Base-by-base conservation (phyloP, 2,329 filamentous ascomycete species). In the Madurella fahalii region DNA sequence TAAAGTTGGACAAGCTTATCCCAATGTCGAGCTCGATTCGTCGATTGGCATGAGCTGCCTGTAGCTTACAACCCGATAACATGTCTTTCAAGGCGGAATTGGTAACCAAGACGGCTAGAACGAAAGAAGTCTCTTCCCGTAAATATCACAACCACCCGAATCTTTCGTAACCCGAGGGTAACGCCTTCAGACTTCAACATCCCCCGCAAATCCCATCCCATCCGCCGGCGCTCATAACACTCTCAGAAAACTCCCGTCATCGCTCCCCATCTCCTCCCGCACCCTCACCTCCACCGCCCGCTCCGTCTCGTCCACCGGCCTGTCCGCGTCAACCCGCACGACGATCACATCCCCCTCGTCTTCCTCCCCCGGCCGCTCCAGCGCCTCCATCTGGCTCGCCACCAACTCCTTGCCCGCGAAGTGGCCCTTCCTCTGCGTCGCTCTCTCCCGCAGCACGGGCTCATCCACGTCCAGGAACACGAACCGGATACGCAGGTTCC, bases 321-420 rank as follows among this genome's bases (percentile, higher is more conserved):
- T 45, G 4, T 41, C 42, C 18, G n/a, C 15, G 15, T 53, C 51
- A 2, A 78, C 77, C 64, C 82, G 73, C 15, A 85, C 74, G 2
- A 70, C 74, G 3, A 84, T 68, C 13, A 81, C 79, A 69, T 85
- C 82, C 39, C 61, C 65, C 56, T 83, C 80, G 17, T 11, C 9
- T 11, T 81, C 76, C 53, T 72, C 71, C 40, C 73, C 50, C 0
- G 87, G 87, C 63, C 82, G 77, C 67, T 92, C 87, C 18, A 91
- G 73, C 32, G 76, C 81, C 54, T 79, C 75, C 59, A 90, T 80
- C 69, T 91, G 88, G 61, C 84, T 88, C 57, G 81, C 78, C 11
- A 92, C 86, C 83, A 91, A 88, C 44, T 78, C 77, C 46, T 83
- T 81, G 68, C 87, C 87, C 80, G 90, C 90, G 67, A 87, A 92